Percentiles rank a stretch among this genome's conserved stretches.
Conservation (phyloP, 208 protist species). For the Trypanosoma grayi region DNA sequence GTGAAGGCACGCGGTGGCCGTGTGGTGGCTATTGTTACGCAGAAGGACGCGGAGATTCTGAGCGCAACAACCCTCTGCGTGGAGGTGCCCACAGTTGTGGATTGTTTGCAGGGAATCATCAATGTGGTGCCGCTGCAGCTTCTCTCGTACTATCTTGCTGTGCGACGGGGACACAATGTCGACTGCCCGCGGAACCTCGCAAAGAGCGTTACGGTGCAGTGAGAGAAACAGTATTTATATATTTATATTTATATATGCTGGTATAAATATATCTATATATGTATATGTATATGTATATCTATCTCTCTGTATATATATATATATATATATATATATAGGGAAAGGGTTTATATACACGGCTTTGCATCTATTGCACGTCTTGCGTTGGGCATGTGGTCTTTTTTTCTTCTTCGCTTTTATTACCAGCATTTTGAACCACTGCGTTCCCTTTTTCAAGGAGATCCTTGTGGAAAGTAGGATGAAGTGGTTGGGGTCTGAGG, state of each 20-base stretch:
- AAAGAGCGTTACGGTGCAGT: conserved; percentile 96
- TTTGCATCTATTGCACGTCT: not conserved
- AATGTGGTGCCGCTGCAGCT: conserved; percentile 97
- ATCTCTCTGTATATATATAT: conserved; percentile 8
- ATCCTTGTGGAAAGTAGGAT: too few relatives aligned
- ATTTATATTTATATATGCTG: not conserved
- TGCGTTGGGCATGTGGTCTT: not conserved
- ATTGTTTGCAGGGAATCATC: conserved; percentile 90
- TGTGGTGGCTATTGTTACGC: conserved; percentile 74
- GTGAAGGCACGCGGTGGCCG: conserved; percentile 82
- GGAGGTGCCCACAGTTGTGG: conserved; percentile 75
- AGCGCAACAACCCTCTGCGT: conserved; percentile 27
- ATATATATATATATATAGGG: conserved; percentile 1
- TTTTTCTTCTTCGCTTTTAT: conserved; percentile 19
- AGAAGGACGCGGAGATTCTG: conserved; percentile 51
- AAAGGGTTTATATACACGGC: too few relatives aligned
- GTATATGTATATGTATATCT: not conserved
- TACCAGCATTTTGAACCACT: not conserved
- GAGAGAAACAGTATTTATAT: not conserved
- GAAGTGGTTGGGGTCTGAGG: too few relatives aligned
- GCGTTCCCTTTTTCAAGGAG: too few relatives aligned
- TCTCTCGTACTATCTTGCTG: conserved; percentile 95
- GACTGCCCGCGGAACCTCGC: conserved; percentile 96
- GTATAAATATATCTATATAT: not conserved
- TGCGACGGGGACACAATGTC: conserved; percentile 90